Evolutionary conservation across 768 basidiomycete genomes (phyloP), one percentile per base, ranked within the genome.

Genomic region (Dendrothele bispora): DNA sequence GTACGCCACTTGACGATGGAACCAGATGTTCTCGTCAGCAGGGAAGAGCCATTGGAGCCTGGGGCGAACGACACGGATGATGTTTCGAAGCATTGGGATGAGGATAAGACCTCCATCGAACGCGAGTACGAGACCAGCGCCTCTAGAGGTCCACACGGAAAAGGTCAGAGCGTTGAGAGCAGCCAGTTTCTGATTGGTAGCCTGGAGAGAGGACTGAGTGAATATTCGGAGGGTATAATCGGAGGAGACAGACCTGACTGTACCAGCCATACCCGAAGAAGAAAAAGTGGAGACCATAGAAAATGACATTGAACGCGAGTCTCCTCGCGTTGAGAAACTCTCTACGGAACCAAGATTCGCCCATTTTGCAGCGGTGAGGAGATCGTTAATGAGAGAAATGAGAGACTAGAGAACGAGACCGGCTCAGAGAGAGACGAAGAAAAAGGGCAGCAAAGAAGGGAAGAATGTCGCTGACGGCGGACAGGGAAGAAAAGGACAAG

Each of bases 1-100:
- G 65, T 97, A 98, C 15, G 94, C 94, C 36, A 95, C 89, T 61
- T 95, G 92, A 48, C 91, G 76, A 66, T 97, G 93, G 77, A 89
- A 93, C 94, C 93, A 95, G 60, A 95, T 87, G 56, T 91, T 91
- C 72, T 95, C 93, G 64, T 98, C 94, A 49, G 88, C 86, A 14
- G 93, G 93, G 74, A 95, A 84, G 47, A 89, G 69, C 81, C 88
- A 87, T n/a, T 81, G 67, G 38, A 95, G 60, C 55, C 74, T 80
- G 17, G 93, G 94, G 28, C 94, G 86, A 54, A 95, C 68, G 53
- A 91, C 67, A 50, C 89, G 87, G 63, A 95, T 82, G 61, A 91
- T 69, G 63, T 95, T 95, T 61, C 93, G 88, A 48, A 95, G 64
- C 84, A 95, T 86, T 27, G 94, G 94, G 38, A 98, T 60, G 44